These are phyloP conservation scores for Phialophora tarda DNA, from an alignment of 2,329 filamentous ascomycete genomes.

Conservation along the genomic window DNA sequence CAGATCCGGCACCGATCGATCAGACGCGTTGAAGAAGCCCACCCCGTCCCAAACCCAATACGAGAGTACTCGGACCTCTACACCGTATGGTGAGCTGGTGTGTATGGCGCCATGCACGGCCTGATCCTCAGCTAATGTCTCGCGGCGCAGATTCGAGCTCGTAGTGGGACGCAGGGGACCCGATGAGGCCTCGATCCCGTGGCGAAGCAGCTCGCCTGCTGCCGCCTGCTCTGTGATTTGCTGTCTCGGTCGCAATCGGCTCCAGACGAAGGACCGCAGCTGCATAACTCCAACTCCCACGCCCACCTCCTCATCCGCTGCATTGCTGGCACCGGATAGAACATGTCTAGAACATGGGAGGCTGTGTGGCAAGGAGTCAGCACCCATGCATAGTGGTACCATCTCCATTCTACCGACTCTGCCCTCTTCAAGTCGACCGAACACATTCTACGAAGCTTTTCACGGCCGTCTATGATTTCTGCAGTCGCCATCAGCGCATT, in stretches of 20 bases:
- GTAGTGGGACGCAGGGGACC: neutral
- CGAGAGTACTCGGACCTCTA: neutral
- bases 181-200: neutral
- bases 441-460: neutral
- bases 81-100: neutral
- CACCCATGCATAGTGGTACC: neutral
- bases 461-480: neutral
- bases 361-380: constrained; percentile 14
- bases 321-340: neutral
- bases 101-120: neutral
- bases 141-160: neutral
- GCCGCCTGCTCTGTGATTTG: neutral
- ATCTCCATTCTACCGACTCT: neutral
- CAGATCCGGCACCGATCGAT: constrained; percentile 4
- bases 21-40: neutral
- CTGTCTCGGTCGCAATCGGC: constrained; percentile 1
- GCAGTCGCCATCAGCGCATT: neutral
- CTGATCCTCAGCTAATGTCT: neutral
- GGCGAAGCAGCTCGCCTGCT: neutral
- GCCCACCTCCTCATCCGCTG: neutral
- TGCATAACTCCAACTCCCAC: neutral
- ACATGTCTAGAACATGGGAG: neutral
- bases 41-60: neutral
- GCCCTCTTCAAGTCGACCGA: neutral
- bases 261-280: neutral